phyloP scores from a whole-genome alignment of 2,329 filamentous ascomycete species.

The Zymoseptoria ardabiliae region DNA sequence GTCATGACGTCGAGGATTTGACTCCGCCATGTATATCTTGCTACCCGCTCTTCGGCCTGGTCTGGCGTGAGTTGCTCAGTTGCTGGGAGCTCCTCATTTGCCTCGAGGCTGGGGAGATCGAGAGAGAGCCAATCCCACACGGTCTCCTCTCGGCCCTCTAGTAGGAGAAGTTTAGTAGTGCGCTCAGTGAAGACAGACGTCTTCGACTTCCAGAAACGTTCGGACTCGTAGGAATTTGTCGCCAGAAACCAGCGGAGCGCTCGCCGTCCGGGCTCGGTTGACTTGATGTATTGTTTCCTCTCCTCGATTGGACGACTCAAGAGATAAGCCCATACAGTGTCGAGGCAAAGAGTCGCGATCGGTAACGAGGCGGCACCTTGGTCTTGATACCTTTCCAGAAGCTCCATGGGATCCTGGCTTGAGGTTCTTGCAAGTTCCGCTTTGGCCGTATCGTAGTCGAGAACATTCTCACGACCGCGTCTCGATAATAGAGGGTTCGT shows the following conservation, averaged over 20 bases:
- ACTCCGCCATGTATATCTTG: constrained; percentile 18
- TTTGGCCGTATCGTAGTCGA: constrained; percentile 20
- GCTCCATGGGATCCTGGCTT: constrained; percentile 32
- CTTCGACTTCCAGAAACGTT: constrained; percentile 17
- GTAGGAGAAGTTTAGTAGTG: constrained; percentile 21
- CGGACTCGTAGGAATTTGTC: constrained; percentile 11
- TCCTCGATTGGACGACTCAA: constrained; percentile 10
- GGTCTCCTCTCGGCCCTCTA: constrained; percentile 22
- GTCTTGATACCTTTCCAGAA: constrained; percentile 36
- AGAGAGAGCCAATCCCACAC: constrained; percentile 26
- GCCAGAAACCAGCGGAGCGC: constrained; percentile 25
- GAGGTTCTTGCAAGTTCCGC: constrained; percentile 19
- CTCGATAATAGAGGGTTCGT: constrained; percentile 42
- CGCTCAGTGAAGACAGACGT: constrained; percentile 14
- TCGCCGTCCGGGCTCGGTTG: constrained; percentile 22
- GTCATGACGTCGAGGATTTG: constrained; percentile 14
- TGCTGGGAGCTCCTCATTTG: no score
- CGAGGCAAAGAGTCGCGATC: constrained; percentile 34
- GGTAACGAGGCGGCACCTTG: constrained; percentile 32
- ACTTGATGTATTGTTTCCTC: constrained; percentile 5
- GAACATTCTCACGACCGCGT: constrained; percentile 1
- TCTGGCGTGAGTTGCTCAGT: no score
- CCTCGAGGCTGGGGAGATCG: no score
- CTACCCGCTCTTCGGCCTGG: no score
- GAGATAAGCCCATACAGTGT: constrained; percentile 23